Percentiles rank a stretch among this genome's conserved stretches.
Conservation (phyloP, 495 filamentous ascomycete genomes). For the Pyrenula aspistea region DNA sequence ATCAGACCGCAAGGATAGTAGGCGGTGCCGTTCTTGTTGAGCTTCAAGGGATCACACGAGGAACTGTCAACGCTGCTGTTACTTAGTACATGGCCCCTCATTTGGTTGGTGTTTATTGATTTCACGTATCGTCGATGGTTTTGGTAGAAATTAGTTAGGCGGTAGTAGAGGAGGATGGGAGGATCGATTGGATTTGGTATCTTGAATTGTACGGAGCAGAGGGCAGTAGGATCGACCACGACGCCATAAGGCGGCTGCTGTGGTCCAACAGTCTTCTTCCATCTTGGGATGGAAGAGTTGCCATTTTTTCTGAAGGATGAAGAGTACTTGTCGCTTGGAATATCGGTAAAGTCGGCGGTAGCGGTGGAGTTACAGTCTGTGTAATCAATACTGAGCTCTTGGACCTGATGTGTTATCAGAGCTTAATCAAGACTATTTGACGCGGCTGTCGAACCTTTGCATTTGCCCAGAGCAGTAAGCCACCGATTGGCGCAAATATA, state of each 20-base stretch:
- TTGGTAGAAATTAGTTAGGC: constrained; percentile 96
- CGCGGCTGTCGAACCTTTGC: constrained; percentile 38
- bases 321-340: constrained; percentile 44
- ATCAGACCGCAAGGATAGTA: constrained; percentile 95
- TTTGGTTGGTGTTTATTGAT: constrained; percentile 71
- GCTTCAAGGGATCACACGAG: constrained; percentile 62
- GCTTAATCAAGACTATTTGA: background rate
- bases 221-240: constrained; percentile 5
- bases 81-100: constrained; percentile 58
- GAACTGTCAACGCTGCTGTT: constrained; percentile 48
- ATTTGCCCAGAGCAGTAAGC: constrained; percentile 72
- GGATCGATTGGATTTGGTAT: constrained; percentile 67
- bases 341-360: constrained; percentile 24
- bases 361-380: constrained; percentile 53
- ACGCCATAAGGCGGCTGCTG: constrained; percentile 6
- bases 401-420: constrained; percentile 45
- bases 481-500: constrained; percentile 81
- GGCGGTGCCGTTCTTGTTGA: constrained; percentile 44
- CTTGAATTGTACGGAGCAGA: constrained; percentile 62
- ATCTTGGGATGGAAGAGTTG: constrained; percentile 19
- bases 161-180: constrained; percentile 85
- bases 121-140: constrained; percentile 95
- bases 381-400: constrained; percentile 87
- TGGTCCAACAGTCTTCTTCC: constrained; percentile 16
- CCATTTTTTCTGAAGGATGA: constrained; percentile 50